Conservation (phyloP, 495 filamentous ascomycete species). For the Cairneyella variabilis region DNA sequence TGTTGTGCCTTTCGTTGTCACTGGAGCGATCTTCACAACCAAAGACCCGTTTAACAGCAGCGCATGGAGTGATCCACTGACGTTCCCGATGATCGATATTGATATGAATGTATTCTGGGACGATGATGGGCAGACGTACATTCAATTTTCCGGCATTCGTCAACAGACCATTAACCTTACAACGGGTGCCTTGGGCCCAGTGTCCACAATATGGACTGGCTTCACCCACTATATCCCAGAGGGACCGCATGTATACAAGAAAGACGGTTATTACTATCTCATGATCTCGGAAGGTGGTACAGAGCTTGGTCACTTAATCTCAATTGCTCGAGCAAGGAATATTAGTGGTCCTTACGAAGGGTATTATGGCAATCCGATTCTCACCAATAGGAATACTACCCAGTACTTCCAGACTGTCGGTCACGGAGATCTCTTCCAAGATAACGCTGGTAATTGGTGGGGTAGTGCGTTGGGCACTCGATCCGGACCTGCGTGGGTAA, state of each 20-base stretch:
- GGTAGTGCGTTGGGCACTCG: slow-evolving; percentile 46
- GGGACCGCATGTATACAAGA: slow-evolving; percentile 63
- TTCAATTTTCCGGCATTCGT: slow-evolving; percentile 31
- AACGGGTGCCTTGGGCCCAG: slow-evolving; percentile 34
- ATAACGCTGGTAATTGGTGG: slow-evolving; percentile 51
- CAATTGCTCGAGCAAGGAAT: slow-evolving; percentile 44
- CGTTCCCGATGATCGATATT: slow-evolving; percentile 26
- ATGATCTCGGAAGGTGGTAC: slow-evolving; percentile 67
- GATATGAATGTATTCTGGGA: slow-evolving; percentile 49
- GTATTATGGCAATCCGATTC: slow-evolving; percentile 47
- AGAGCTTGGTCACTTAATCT: slow-evolving; percentile 49
- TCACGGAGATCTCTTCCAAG: slow-evolving; percentile 47
- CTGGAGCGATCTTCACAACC: slow-evolving; percentile 3
- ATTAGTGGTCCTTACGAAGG: slow-evolving; percentile 54
- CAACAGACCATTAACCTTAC: slow-evolving; percentile 40
- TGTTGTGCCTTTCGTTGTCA: slow-evolving; percentile 2
- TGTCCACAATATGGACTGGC: slow-evolving; percentile 51
- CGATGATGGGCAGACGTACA: slow-evolving; percentile 44
- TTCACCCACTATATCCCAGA: slow-evolving; percentile 51
- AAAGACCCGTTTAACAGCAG: slow-evolving; percentile 3
- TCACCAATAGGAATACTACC: slow-evolving; percentile 50
- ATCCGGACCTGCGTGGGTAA: slow-evolving; percentile 38
- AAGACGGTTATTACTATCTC: slow-evolving; percentile 64
- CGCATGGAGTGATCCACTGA: slow-evolving; percentile 6
- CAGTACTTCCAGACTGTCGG: slow-evolving; percentile 47